phyloP scores from a whole-genome alignment of 345 rosid species.

The Euclidium syriacum region DNA sequence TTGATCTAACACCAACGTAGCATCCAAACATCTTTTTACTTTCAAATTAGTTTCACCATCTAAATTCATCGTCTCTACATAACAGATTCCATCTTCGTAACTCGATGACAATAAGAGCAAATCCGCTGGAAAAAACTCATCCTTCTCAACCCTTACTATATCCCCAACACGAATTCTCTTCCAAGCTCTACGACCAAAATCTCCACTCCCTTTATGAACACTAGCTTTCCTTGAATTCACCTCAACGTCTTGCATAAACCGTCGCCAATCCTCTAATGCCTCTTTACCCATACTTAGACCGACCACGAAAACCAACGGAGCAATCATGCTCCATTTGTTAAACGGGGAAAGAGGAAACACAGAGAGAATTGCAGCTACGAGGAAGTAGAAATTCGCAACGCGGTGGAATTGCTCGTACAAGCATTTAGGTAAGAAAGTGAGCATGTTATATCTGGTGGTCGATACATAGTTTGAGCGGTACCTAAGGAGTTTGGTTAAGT shows the following conservation, averaged over 20 bases:
- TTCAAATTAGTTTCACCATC: conserved; percentile 82
- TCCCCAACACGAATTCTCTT: conserved; percentile 57
- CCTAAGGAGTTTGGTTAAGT: conserved; percentile 37
- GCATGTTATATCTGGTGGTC: conserved; percentile 53
- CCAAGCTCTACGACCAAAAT: conserved; percentile 46
- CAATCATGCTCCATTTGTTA: conserved; percentile 39
- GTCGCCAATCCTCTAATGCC: conserved; percentile 69
- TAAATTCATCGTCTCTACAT: conserved; percentile 81
- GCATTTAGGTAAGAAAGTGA: conserved; percentile 61
- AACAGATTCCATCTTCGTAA: conserved; percentile 74
- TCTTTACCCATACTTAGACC: conserved; percentile 76
- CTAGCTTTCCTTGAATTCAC: conserved; percentile 46
- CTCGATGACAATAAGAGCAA: conserved; percentile 62
- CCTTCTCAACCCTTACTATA: conserved; percentile 51
- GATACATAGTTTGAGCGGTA: conserved; percentile 51
- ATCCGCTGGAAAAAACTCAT: conserved; percentile 64
- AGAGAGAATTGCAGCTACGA: conserved; percentile 52
- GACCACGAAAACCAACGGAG: conserved; percentile 58
- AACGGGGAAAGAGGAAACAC: conserved; percentile 44
- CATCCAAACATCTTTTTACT: conserved; percentile 58
- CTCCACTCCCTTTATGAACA: conserved; percentile 42
- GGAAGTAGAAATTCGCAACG: conserved; percentile 69
- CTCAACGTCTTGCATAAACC: conserved; percentile 44
- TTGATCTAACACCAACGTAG: conserved; percentile 36
- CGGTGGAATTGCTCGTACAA: conserved; percentile 78